A percentile compares a stretch with the other conserved stretches of the same genome.
Conservation (phyloP, 2,329 filamentous ascomycete genomes). For the Rutstroemia sp. region DNA sequence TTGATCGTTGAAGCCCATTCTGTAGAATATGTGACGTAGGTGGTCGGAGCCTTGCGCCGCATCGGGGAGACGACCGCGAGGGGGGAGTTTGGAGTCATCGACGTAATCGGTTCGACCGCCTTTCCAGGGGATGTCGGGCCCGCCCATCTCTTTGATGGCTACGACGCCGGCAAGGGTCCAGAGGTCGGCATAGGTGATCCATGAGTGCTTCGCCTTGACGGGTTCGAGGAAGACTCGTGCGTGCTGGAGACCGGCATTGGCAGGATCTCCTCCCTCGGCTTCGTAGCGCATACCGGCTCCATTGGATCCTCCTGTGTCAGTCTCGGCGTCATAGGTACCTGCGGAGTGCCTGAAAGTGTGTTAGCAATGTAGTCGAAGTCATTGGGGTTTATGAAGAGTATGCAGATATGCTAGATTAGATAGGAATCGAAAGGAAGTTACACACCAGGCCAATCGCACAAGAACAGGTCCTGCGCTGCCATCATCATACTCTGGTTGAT, state of each 20-base stretch:
- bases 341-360: conserved; percentile 45
- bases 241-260: conserved; percentile 57
- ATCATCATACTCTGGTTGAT: conserved; percentile 58
- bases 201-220: conserved; percentile 49
- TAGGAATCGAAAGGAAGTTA: conserved; percentile 5
- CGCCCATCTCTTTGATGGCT: conserved; percentile 53
- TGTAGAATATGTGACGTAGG: conserved; percentile 47
- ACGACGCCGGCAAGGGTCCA: conserved; percentile 56
- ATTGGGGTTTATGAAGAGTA: not conserved
- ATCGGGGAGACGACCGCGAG: conserved; percentile 49
- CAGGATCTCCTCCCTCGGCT: conserved; percentile 54
- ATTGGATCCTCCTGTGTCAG: conserved; percentile 56
- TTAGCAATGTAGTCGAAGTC: not conserved
- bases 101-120: conserved; percentile 54
- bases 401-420: not conserved
- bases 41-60: conserved; percentile 47
- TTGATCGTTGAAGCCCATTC: conserved; percentile 54
- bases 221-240: conserved; percentile 58
- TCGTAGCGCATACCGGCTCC: conserved; percentile 61
- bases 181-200: conserved; percentile 59
- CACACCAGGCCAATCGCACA: conserved; percentile 54
- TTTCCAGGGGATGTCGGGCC: conserved; percentile 48
- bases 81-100: conserved; percentile 52
- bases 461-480: conserved; percentile 57
- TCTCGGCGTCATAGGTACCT: conserved; percentile 51